Conservation (phyloP, 192 early-diverging fungal species). For the Entomortierella chlamydospora region DNA sequence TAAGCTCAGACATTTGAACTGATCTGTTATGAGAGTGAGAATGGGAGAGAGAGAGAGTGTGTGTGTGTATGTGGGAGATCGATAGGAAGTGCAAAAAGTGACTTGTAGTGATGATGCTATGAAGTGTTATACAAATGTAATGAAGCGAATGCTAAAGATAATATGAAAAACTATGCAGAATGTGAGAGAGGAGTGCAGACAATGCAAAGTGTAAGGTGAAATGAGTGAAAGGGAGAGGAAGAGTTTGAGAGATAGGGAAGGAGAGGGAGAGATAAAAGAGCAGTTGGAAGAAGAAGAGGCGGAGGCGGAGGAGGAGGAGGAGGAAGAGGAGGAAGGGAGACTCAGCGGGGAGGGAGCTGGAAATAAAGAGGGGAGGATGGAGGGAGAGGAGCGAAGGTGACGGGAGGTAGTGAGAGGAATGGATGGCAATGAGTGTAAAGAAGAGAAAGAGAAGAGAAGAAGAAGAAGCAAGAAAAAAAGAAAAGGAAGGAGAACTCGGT, state of each 20-base stretch:
- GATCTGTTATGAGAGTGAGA: neutral
- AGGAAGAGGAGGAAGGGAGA: neutral
- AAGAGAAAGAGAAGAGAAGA: constrained; percentile 4
- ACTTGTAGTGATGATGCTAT: neutral
- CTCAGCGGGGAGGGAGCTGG: no score
- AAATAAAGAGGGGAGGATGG: no score
- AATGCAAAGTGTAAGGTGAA: neutral
- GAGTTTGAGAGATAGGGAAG: neutral
- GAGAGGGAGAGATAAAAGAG: neutral
- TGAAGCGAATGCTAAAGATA: no score
- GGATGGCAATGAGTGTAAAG: neutral
- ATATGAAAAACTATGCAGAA: neutral
- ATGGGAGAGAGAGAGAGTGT: neutral
- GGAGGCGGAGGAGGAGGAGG: neutral
- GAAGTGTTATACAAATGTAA: neutral
- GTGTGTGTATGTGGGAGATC: neutral
- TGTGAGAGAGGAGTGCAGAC: neutral
- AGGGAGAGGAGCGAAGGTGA: no score
- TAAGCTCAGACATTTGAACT: constrained; percentile 45
- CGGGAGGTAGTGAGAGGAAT: no score
- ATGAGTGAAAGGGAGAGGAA: neutral
- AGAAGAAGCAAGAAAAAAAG: constrained; percentile 1
- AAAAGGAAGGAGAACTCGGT: neutral
- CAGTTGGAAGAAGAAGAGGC: neutral
- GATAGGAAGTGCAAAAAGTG: neutral